Evolutionary conservation across 2,329 filamentous ascomycete genomes (phyloP).

Genomic region (Fusarium tuaranense): DNA sequence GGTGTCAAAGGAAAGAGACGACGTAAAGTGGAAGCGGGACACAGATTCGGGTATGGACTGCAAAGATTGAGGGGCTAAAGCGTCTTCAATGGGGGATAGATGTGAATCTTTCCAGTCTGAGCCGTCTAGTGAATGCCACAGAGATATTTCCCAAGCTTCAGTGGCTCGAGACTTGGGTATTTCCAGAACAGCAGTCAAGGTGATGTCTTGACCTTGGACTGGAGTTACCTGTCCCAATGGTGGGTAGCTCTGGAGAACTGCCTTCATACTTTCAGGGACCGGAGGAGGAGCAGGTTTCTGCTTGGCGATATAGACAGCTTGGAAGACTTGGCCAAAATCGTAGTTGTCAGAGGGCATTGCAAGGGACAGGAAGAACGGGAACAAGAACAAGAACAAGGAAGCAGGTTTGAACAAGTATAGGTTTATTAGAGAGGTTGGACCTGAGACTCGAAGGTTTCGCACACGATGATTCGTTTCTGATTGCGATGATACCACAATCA

Average conservation of each 20-base stretch:
- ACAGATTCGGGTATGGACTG: conserved; percentile 48
- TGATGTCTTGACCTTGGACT: conserved; percentile 60
- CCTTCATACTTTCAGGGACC: conserved; percentile 50
- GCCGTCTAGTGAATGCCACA: conserved; percentile 77
- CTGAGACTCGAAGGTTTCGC: not conserved
- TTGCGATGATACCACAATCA: not conserved
- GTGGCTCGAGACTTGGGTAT: conserved; percentile 66
- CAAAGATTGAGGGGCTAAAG: conserved; percentile 62
- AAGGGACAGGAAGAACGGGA: conserved; percentile 2
- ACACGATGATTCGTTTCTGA: not conserved
- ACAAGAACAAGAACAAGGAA: conserved; percentile 4
- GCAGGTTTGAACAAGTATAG: conserved; percentile 8
- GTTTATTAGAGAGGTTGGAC: conserved; percentile 19
- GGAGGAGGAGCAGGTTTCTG: conserved; percentile 49
- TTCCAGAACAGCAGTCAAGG: conserved; percentile 78
- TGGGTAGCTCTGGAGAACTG: conserved; percentile 68
- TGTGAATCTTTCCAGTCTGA: conserved; percentile 66
- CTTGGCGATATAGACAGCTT: conserved; percentile 52
- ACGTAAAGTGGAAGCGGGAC: conserved; percentile 65
- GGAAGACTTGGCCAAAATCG: conserved; percentile 53
- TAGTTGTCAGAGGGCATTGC: conserved; percentile 45
- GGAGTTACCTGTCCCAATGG: conserved; percentile 81
- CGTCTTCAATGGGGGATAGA: conserved; percentile 46
- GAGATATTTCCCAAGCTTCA: conserved; percentile 75
- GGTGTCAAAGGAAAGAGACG: conserved; percentile 59